These are phyloP conservation scores for Nicotiana paniculata DNA, from an alignment of 257 asterid genomes.

Conservation along the genomic window DNA sequence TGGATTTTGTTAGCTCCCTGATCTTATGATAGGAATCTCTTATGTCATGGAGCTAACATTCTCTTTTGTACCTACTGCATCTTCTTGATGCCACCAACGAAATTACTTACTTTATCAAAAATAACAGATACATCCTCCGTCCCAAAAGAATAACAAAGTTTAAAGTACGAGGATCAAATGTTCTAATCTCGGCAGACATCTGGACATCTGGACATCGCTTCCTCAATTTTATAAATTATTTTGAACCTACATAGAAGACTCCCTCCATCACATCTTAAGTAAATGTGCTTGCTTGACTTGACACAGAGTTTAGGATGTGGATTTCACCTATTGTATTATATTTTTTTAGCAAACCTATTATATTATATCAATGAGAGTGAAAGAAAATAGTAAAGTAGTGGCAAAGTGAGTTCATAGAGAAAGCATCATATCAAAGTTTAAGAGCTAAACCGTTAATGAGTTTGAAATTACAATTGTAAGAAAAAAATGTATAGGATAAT, in stretches of 20 bases:
- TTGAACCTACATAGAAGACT: neutral
- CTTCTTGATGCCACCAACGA: too few species aligned
- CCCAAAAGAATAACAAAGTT: neutral
- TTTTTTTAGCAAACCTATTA: too few species aligned
- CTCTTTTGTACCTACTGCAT: too few species aligned
- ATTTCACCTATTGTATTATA: neutral
- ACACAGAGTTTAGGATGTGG: neutral
- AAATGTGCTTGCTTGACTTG: neutral
- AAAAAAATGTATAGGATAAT: neutral
- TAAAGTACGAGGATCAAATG: neutral
- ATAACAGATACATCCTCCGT: neutral
- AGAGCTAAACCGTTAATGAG: neutral
- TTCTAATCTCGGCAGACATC: neutral
- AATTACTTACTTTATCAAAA: too few species aligned
- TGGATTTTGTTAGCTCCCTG: too few species aligned
- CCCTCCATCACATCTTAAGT: neutral
- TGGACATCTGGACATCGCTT: neutral
- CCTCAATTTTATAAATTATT: neutral
- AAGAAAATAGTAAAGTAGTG: neutral
- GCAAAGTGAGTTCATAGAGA: neutral
- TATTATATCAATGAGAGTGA: neutral
- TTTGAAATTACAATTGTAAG: neutral
- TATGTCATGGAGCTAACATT: too few species aligned
- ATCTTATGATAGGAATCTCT: too few species aligned
- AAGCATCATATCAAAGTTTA: neutral